Evolutionary conservation across 768 basidiomycete species (phyloP), one percentile per base, ranked within the genome.

Genomic region (Pleurotus pulmonarius): DNA sequence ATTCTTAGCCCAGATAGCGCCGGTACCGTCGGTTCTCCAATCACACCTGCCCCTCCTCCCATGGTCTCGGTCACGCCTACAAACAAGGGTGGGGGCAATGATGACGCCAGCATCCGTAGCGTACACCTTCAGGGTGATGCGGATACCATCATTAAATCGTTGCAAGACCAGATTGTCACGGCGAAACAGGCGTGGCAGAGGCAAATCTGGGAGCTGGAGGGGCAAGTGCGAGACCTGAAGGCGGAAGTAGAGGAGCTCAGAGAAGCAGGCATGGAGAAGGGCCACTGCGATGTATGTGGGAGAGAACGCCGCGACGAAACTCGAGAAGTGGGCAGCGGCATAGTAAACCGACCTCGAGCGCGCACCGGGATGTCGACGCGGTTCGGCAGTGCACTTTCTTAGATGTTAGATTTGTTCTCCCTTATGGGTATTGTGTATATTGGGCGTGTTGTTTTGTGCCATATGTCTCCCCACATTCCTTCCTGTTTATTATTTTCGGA

Each of bases 121-220:
- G 13, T 49, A 1, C 13, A 67, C 29, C 58, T 61, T 5, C 62
- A 68, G 0, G 76, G 75, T 39, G 77, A 81, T 55, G 79, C 79
- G 37, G 66, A 75, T 45, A 61, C 74, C 20, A 67, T 79, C 26
- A 74, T 88, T 39, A 75, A 76, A 58, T 70, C 75, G 16, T 68
- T 89, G 37, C 87, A 85, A 63, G 82, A 88, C 29, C 83, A 89
- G 65, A 72, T 90, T 38, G 63, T 70, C 38, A 72, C 74, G 7
- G 70, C 83, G 22, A 83, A 85, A 54, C 77, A 79, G 60, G 80
- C 79, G 18, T 90, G 87, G 86, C 86, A 89, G 63, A 80, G 75
- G 56, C 85, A 88, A 57, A 79, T 90, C 49, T 83, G 80, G 85
- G 90, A 91, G 64, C 71, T 92, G 49, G 88, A 88, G 64, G 80